phyloP scores from a whole-genome alignment of 371 early-diverging fungal genomes.

The Choanephora cucurbitarum region DNA sequence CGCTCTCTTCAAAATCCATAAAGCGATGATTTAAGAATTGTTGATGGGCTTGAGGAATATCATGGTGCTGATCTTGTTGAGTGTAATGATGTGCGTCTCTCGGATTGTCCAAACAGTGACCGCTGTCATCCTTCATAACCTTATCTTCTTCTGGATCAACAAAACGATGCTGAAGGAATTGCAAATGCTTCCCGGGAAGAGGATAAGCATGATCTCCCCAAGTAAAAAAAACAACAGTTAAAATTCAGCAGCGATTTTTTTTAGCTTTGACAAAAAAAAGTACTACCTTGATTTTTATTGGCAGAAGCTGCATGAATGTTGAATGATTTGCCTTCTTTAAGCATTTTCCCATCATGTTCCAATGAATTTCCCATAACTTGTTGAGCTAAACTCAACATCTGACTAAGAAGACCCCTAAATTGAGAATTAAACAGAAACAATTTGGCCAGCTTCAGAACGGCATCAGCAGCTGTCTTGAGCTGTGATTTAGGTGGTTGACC shows the following conservation, averaged over 20 bases:
- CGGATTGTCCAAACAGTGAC: background rate
- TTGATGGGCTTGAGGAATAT: background rate
- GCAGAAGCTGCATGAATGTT: background rate
- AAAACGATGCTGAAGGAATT: background rate
- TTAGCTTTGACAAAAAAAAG: too few species aligned
- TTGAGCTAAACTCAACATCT: conserved; percentile 10
- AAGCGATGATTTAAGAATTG: background rate
- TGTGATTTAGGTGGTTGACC: background rate
- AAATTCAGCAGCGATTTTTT: too few species aligned
- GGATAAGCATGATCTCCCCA: too few species aligned
- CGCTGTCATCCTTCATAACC: background rate
- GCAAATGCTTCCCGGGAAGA: background rate
- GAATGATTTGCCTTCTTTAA: background rate
- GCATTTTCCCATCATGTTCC: conserved; percentile 1
- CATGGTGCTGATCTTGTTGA: background rate
- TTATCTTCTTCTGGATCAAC: background rate
- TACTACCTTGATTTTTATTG: background rate
- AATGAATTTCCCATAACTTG: conserved; percentile 8
- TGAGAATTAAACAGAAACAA: conserved; percentile 12
- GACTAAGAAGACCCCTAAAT: conserved; percentile 6
- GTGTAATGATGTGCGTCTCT: background rate
- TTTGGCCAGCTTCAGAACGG: conserved; percentile 2
- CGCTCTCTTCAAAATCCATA: background rate
- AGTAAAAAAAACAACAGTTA: too few species aligned
- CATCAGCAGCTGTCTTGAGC: background rate